Evolutionary conservation across 176 grass and related monocot species (phyloP).

Genomic region (Phoenix dactylifera): DNA sequence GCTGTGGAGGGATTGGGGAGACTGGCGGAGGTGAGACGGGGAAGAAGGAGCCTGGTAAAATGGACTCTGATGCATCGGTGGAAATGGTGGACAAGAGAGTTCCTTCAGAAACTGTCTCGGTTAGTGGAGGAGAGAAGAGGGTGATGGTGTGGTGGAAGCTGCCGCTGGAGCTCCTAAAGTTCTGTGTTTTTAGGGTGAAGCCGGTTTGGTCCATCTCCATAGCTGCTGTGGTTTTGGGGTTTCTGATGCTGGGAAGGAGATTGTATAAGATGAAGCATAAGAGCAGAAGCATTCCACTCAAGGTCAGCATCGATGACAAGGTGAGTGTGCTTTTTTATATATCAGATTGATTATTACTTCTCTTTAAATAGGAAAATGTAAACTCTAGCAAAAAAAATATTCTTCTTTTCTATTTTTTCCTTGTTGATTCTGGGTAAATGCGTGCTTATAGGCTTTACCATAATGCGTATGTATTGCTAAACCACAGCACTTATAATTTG

Average conservation of each 20-base stretch:
- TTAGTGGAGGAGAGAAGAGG: slow-evolving; percentile 22
- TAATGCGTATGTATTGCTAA: no score
- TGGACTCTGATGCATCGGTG: not conserved
- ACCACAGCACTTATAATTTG: no score
- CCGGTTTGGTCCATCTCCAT: slow-evolving; percentile 70
- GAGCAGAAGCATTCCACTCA: slow-evolving; percentile 50
- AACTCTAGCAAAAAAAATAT: no score
- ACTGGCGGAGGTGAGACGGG: not conserved
- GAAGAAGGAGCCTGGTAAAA: not conserved
- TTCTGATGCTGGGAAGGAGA: slow-evolving; percentile 60
- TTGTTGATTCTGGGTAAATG: no score
- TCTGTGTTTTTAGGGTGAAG: slow-evolving; percentile 46
- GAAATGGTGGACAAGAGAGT: not conserved
- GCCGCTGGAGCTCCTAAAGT: slow-evolving; percentile 49
- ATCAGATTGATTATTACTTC: no score
- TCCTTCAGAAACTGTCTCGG: not conserved
- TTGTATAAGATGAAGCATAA: slow-evolving; percentile 49
- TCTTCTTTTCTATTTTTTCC: no score
- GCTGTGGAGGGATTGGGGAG: slow-evolving; percentile 5
- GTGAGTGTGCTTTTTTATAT: slow-evolving; percentile 16
- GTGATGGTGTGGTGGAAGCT: slow-evolving; percentile 66
- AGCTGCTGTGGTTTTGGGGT: slow-evolving; percentile 59
- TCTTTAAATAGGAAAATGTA: no score
- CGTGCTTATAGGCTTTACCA: no score
- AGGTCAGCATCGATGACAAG: slow-evolving; percentile 71